A percentile compares a stretch with the other conserved stretches of the same genome.
These are phyloP conservation scores for Coemansia sp. DNA, from an alignment of 192 early-diverging fungal species.

Conservation along the genomic window DNA sequence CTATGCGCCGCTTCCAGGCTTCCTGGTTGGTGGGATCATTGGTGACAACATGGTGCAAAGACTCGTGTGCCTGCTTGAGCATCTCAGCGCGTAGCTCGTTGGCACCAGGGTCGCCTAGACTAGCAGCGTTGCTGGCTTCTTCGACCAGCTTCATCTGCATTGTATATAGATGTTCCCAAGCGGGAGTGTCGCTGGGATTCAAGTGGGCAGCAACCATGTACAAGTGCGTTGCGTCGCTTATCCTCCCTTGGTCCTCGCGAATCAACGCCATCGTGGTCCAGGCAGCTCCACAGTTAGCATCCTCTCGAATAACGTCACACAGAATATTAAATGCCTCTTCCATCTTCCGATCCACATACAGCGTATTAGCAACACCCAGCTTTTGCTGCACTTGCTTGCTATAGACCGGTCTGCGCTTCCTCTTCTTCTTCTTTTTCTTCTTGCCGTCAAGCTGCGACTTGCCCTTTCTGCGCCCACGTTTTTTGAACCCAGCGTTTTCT, in stretches of 20 bases:
- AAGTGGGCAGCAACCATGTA: conserved; percentile 91
- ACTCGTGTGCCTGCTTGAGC: conserved; percentile 78
- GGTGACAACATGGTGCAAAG: conserved; percentile 64
- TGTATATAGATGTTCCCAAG: conserved; percentile 82
- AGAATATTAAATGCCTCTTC: conserved; percentile 68
- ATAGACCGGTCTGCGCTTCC: conserved; percentile 7
- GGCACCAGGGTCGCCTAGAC: conserved; percentile 15
- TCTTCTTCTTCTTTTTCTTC: conserved; percentile 1
- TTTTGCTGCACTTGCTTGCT: conserved; percentile 56
- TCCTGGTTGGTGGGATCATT: conserved; percentile 66
- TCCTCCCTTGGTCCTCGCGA: conserved; percentile 80
- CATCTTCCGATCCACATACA: conserved; percentile 70
- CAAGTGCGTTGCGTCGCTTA: conserved; percentile 68
- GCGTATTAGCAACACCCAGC: conserved; percentile 75
- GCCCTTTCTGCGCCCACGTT: conserved; percentile 4
- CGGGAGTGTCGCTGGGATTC: conserved; percentile 60
- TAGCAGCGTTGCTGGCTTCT: conserved; percentile 4
- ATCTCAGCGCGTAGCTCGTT: conserved; percentile 56
- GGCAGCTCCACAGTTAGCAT: conserved; percentile 69
- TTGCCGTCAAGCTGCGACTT: background rate
- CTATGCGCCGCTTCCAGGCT: conserved; percentile 67
- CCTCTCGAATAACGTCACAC: conserved; percentile 72
- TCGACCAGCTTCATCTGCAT: conserved; percentile 61
- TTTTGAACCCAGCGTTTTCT: conserved; percentile 16
- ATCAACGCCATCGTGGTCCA: conserved; percentile 90